These are phyloP conservation scores for Hemileccinum rubropunctum DNA, from an alignment of 768 basidiomycete genomes.

Conservation along the genomic window DNA sequence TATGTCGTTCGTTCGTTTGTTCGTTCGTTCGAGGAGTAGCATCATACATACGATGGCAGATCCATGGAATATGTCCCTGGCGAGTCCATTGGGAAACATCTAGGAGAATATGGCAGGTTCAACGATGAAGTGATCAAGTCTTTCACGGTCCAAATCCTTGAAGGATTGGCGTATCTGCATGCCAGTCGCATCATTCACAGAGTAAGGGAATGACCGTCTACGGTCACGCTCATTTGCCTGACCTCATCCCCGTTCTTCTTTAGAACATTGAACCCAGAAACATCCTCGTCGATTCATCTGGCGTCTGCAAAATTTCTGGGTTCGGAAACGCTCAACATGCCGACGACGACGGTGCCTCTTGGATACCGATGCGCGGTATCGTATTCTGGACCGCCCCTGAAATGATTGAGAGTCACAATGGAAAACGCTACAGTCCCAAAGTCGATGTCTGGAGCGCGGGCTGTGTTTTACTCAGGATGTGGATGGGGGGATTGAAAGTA, in stretches of 20 bases:
- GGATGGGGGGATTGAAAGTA: slow-evolving; percentile 75
- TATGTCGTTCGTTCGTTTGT: slow-evolving; percentile 38
- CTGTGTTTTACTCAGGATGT: slow-evolving; percentile 95
- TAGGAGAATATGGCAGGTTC: slow-evolving; percentile 86
- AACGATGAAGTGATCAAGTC: slow-evolving; percentile 84
- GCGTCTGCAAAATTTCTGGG: slow-evolving; percentile 93
- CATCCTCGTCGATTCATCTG: slow-evolving; percentile 84
- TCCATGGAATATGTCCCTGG: slow-evolving; percentile 98
- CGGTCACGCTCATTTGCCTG: background rate
- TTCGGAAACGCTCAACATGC: slow-evolving; percentile 93
- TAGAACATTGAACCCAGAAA: slow-evolving; percentile 96
- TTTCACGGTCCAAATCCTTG: slow-evolving; percentile 85
- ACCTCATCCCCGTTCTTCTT: background rate
- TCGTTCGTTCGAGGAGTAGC: background rate
- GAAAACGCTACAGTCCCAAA: slow-evolving; percentile 86
- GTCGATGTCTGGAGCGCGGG: slow-evolving; percentile 97
- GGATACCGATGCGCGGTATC: slow-evolving; percentile 91
- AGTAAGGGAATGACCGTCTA: slow-evolving; percentile 41
- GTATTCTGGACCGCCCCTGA: slow-evolving; percentile 98
- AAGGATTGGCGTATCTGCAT: slow-evolving; percentile 88
- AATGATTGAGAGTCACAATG: slow-evolving; percentile 71
- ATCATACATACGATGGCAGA: slow-evolving; percentile 38
- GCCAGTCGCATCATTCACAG: slow-evolving; percentile 84
- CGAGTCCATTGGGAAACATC: slow-evolving; percentile 82
- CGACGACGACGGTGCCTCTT: slow-evolving; percentile 77